A percentile compares a stretch with the other conserved stretches of the same genome.
Conservation (phyloP, 2,329 filamentous ascomycete genomes). For the Mollisiaceae sp. region DNA sequence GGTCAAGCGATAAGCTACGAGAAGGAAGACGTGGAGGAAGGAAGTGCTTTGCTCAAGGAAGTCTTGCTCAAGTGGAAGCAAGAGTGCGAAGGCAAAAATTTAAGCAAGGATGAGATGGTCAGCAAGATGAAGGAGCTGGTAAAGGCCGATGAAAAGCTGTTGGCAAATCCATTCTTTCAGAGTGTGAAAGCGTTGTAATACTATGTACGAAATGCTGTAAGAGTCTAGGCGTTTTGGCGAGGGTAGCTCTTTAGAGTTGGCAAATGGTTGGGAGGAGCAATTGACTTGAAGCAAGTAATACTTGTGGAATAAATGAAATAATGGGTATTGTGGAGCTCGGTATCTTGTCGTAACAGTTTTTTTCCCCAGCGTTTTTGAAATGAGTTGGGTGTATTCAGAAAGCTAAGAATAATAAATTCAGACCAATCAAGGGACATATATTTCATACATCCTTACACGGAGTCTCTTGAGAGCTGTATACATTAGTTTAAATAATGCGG, state of each 20-base stretch:
- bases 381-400: not conserved
- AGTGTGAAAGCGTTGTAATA: slow-evolving; percentile 48
- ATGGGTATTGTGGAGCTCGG: not conserved
- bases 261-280: not conserved
- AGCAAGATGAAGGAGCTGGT: slow-evolving; percentile 81
- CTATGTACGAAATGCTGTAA: not conserved
- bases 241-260: not conserved
- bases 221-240: not conserved
- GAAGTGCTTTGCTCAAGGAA: slow-evolving; percentile 82
- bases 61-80: slow-evolving; percentile 86
- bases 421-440: too few relatives aligned
- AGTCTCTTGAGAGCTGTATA: too few relatives aligned
- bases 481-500: too few relatives aligned
- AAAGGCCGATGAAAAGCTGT: slow-evolving; percentile 67
- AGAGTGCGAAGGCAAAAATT: slow-evolving; percentile 63
- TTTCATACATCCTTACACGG: too few relatives aligned
- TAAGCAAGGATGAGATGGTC: slow-evolving; percentile 79
- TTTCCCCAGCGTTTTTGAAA: not conserved
- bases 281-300: not conserved
- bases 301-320: not conserved
- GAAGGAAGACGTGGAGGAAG: slow-evolving; percentile 87
- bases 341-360: not conserved
- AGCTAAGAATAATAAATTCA: too few relatives aligned
- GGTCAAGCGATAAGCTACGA: slow-evolving; percentile 65
- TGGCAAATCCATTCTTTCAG: slow-evolving; percentile 73